Evolutionary conservation across 1,284 basidiomycete species (phyloP), one percentile per base, ranked within the genome.

Genomic region (Bjerkandera adusta): DNA sequence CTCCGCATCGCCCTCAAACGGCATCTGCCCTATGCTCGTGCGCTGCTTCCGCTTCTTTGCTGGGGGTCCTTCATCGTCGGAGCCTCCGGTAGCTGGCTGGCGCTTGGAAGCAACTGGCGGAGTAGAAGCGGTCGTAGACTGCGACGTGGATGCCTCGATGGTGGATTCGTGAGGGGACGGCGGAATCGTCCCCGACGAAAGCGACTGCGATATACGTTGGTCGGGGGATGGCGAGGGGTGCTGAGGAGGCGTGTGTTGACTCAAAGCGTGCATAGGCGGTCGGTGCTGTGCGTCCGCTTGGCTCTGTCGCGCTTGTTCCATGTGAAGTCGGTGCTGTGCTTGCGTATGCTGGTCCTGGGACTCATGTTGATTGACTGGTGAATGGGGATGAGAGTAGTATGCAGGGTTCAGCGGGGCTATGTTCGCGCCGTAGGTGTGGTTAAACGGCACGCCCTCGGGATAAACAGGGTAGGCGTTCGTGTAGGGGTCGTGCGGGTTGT

Each of bases 1-100:
- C 29, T 53, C 55, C 21, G 48, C 49, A 15, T 49, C 54, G 15
- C 34, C 43, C 20, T 46, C 27, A 21, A 21, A n/a, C n/a, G n/a
- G n/a, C n/a, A n/a, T 24, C 25, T 6, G 12, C n/a, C 21, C 29
- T 29, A 10, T 36, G 44, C 21, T 39, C 30, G 7, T 35, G 20
- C 15, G 35, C 5, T 29, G 45, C 38, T 40, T 24, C 26, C 39
- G 34, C 34, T 21, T 25, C 40, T 30, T 48, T 20, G 27, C 30
- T 6, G 36, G 36, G 8, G 36, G 25, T 12, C 43, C 39, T 5
- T 6, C 41, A 15, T 48, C 46, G 5, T 38, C 40, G n/a, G 34
- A 16, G n/a, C 34, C 13, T 2, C 46, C 46, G 20, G 37, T 37
- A 16, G 15, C 25, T 20, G 24, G n/a, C 15, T 30, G 38, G 3